These are phyloP conservation scores for Verticillium nonalfalfae DNA, from an alignment of 2,329 filamentous ascomycete species.

Conservation along the genomic window DNA sequence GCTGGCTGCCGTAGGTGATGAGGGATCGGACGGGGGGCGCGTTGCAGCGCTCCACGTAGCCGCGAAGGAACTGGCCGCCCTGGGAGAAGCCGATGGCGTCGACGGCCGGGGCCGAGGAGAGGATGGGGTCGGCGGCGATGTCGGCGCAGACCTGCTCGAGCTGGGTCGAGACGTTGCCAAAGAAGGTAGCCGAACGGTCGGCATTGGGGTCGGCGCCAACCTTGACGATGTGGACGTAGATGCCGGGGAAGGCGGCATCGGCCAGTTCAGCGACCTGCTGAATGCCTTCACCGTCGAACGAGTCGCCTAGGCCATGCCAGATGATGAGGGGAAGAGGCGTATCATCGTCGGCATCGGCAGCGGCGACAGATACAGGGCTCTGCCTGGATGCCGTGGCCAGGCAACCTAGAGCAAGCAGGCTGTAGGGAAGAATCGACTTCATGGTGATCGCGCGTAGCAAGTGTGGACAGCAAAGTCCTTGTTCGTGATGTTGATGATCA, in stretches of 20 bases:
- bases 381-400: constrained; percentile 11
- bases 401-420: constrained; percentile 22
- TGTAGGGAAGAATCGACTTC: constrained; percentile 23
- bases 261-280: constrained; percentile 65
- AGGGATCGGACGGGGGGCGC: constrained; percentile 66
- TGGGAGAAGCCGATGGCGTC: constrained; percentile 95
- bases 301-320: constrained; percentile 82
- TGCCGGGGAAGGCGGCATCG: constrained; percentile 69
- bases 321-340: constrained; percentile 84
- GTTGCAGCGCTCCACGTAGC: constrained; percentile 84
- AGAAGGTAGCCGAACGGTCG: constrained; percentile 81
- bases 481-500: background rate
- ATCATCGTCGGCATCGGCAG: constrained; percentile 36
- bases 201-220: constrained; percentile 57
- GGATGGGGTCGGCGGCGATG: constrained; percentile 68
- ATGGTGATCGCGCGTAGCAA: constrained; percentile 12
- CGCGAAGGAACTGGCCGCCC: constrained; percentile 92
- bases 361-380: constrained; percentile 1
- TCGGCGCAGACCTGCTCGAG: constrained; percentile 70
- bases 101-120: constrained; percentile 74
- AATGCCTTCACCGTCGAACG: constrained; percentile 71
- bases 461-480: background rate
- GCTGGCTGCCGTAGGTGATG: constrained; percentile 84
- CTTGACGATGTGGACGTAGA: constrained; percentile 73
- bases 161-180: constrained; percentile 82